Evolutionary conservation across 2,329 filamentous ascomycete species (phyloP), one percentile per base, ranked within the genome.

Genomic region (Corinectria fuckeliana): DNA sequence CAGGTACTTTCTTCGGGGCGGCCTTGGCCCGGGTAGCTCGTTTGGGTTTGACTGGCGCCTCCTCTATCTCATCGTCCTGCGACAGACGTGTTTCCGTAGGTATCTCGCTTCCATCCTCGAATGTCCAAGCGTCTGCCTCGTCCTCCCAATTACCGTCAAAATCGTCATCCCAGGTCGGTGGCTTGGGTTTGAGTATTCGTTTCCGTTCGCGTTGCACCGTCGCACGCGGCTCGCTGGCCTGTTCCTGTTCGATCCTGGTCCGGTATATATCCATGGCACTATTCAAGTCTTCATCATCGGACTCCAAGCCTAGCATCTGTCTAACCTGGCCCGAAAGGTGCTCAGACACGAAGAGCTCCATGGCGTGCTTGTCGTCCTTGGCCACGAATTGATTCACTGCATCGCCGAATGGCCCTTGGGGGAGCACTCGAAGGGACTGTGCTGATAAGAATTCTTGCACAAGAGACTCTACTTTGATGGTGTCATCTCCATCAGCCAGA

Each of bases 321-420:
- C 88, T 87, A 16, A 93, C 84, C 70, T 93, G 90, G 20, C 83
- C 86, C 2, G 85, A 82, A 2, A 94, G 78, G 13, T 89, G 90
- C 28, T 92, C 88, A 20, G 84, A 85, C 9, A 94, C 88, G 68
- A 94, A 94, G 41, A 88, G 80, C 71, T 93, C 88, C 88, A 98
- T 92, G 3, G 92, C 92, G 69, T 95, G 89, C 72, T 93, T 96
- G 78, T 99, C 95, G 66, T 97, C 92, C 67, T 98, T 98, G 73
- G 93, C 89, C 23, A 99, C 92, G 69, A 95, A 99, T 61, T 96
- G 91, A 45, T 88, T 89, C 5, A 99, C 92, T 0, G 95, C 95
- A 71, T 98, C 93, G 14, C 93, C 91, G 71, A 99, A 97, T 0
- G 90, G 91, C 26, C 93, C 95, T 69, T 97, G 92, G 0, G 95